These are phyloP conservation scores for Aspergillus sp. DNA, from an alignment of 2,329 filamentous ascomycete genomes.

Conservation along the genomic window DNA sequence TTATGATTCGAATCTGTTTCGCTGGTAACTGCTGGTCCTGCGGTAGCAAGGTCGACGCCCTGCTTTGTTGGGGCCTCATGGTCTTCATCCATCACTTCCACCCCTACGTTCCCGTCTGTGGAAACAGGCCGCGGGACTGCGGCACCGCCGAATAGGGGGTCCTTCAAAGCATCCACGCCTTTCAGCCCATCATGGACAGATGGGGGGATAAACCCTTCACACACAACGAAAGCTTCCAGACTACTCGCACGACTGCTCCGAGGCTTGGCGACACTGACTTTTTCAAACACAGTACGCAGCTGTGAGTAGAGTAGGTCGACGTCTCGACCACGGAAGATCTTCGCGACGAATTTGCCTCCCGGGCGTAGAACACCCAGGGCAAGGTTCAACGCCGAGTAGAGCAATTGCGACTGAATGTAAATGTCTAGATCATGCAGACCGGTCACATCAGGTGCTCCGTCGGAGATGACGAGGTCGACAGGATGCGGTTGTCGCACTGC, in stretches of 20 bases:
- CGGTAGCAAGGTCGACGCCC: background rate
- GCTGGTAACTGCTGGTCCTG: constrained; percentile 1
- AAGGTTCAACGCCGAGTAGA: constrained; percentile 89
- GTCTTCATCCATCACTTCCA: constrained; percentile 32
- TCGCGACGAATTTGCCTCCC: constrained; percentile 93
- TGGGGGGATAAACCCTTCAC: constrained; percentile 76
- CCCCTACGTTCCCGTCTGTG: constrained; percentile 24
- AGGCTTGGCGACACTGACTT: constrained; percentile 86
- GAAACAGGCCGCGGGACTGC: constrained; percentile 19
- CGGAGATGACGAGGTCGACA: constrained; percentile 88
- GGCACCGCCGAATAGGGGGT: constrained; percentile 35
- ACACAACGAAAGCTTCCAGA: constrained; percentile 94
- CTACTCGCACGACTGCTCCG: constrained; percentile 91
- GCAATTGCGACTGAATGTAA: constrained; percentile 90
- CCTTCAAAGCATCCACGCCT: constrained; percentile 33
- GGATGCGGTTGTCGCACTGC: constrained; percentile 57
- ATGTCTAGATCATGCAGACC: constrained; percentile 96
- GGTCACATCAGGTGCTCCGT: constrained; percentile 93
- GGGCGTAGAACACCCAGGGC: constrained; percentile 86
- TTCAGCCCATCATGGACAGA: constrained; percentile 41
- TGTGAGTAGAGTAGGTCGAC: constrained; percentile 95
- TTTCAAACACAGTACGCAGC: constrained; percentile 79
- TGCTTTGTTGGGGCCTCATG: constrained; percentile 28
- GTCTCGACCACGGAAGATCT: constrained; percentile 91
- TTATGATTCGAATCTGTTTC: constrained; percentile 10